These are phyloP conservation scores for Beauveria australis DNA, from an alignment of 2,329 filamentous ascomycete species.

Conservation along the genomic window DNA sequence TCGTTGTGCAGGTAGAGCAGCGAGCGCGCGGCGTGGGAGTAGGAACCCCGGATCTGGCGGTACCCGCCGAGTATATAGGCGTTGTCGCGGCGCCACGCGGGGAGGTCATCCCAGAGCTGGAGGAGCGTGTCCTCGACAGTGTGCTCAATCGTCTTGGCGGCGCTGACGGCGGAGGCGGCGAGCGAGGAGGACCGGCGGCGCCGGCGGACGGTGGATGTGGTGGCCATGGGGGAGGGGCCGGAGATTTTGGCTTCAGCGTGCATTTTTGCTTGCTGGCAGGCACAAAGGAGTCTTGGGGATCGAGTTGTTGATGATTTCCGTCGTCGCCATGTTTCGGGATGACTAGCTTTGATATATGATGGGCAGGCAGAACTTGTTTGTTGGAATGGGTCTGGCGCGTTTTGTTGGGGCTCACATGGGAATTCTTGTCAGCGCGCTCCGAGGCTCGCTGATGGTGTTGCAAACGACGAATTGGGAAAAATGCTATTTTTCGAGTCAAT, in stretches of 20 bases:
- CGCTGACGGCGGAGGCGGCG: constrained; percentile 17
- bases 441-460: constrained; percentile 15
- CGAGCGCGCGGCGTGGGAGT: constrained; percentile 35
- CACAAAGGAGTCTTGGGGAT: not conserved
- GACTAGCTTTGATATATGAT: not conserved
- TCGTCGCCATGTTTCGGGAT: not conserved
- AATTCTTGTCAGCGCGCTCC: constrained; percentile 17
- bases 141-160: constrained; percentile 28
- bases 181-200: constrained; percentile 18
- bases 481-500: not conserved
- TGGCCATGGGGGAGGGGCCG: not conserved
- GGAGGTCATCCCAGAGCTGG: constrained; percentile 50
- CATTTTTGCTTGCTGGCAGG: not conserved
- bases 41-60: constrained; percentile 41
- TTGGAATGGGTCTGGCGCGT: not conserved
- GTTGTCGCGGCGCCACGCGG: constrained; percentile 53
- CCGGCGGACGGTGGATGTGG: constrained; percentile 1
- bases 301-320: not conserved
- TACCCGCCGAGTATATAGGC: constrained; percentile 47
- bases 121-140: constrained; percentile 34
- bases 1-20: constrained; percentile 52
- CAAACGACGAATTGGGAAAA: not conserved
- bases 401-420: constrained; percentile 27
- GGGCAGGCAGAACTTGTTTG: not conserved
- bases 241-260: too few species aligned